Evolutionary conservation across 345 rosid species (phyloP).

Genomic region (Arabis alpina): DNA sequence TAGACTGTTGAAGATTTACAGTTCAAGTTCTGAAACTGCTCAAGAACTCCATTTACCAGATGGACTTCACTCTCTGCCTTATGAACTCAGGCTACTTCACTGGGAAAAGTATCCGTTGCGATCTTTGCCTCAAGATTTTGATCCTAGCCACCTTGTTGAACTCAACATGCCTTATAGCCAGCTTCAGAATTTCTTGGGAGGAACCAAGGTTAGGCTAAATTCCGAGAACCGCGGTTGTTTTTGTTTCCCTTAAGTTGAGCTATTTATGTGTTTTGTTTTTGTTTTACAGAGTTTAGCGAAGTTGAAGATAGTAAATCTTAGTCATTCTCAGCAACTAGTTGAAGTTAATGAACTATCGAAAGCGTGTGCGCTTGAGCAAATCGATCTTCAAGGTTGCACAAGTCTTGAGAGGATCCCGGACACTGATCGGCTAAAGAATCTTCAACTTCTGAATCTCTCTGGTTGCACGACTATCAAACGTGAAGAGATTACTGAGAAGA

Average conservation of each 20-base stretch:
- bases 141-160: conserved; percentile 24
- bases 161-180: conserved; percentile 31
- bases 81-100: conserved; percentile 32
- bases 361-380: conserved; percentile 18
- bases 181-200: conserved; percentile 32
- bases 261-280: neutral
- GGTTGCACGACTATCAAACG: conserved; percentile 7
- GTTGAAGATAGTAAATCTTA: conserved; percentile 20
- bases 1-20: conserved; percentile 26
- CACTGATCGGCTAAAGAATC: conserved; percentile 11
- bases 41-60: neutral
- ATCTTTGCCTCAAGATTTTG: conserved; percentile 22
- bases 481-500: neutral
- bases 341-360: conserved; percentile 19
- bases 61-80: conserved; percentile 18
- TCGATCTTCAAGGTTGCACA: conserved; percentile 29
- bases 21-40: neutral
- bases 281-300: conserved; percentile 12
- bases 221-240: neutral
- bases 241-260: neutral
- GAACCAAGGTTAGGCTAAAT: conserved; percentile 12
- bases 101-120: conserved; percentile 34
- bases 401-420: conserved; percentile 25
- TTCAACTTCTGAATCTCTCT: conserved; percentile 20
- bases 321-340: conserved; percentile 24